Percentiles rank a stretch among this genome's conserved stretches.
phyloP scores from a whole-genome alignment of 192 early-diverging fungal genomes.

The Podila epigama region DNA sequence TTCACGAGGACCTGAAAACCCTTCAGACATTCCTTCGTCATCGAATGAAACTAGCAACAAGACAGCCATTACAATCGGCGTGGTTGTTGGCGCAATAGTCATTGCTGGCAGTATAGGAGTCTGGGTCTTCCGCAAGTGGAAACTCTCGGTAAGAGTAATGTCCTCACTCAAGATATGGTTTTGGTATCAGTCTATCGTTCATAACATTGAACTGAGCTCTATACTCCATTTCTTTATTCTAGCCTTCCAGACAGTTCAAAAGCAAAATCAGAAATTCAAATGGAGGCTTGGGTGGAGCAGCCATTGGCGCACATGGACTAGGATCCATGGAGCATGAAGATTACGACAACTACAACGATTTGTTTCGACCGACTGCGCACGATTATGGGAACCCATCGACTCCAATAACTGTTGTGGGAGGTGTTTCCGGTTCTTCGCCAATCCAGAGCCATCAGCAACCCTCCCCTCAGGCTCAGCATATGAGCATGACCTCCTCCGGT shows the following conservation, averaged over 20 bases:
- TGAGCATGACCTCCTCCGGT: not conserved
- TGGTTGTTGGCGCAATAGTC: slow-evolving; percentile 27
- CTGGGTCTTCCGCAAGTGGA: slow-evolving; percentile 50
- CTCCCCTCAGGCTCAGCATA: not conserved
- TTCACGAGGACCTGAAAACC: not conserved
- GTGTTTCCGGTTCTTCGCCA: not conserved
- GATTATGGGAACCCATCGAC: not conserved
- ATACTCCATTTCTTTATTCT: too few relatives aligned
- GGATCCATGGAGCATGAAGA: not conserved
- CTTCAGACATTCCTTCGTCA: not conserved
- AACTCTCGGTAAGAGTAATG: slow-evolving; percentile 28
- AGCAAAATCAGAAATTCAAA: slow-evolving; percentile 28
- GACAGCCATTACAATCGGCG: slow-evolving; percentile 32
- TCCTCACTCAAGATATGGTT: not conserved
- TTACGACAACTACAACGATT: slow-evolving; percentile 17
- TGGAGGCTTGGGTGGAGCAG: not conserved
- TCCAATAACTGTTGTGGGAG: slow-evolving; percentile 2
- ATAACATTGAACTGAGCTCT: not conserved
- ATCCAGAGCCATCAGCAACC: not conserved
- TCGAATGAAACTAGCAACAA: slow-evolving; percentile 18
- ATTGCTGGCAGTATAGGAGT: slow-evolving; percentile 29
- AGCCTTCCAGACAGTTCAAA: slow-evolving; percentile 44
- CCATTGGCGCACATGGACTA: not conserved
- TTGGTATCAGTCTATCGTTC: too few relatives aligned
- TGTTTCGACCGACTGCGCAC: slow-evolving; percentile 23